A percentile compares a stretch with the other conserved stretches of the same genome.
Evolutionary conservation across 371 early-diverging fungal species (phyloP).

Genomic region (Rhizopus microsporus): DNA sequence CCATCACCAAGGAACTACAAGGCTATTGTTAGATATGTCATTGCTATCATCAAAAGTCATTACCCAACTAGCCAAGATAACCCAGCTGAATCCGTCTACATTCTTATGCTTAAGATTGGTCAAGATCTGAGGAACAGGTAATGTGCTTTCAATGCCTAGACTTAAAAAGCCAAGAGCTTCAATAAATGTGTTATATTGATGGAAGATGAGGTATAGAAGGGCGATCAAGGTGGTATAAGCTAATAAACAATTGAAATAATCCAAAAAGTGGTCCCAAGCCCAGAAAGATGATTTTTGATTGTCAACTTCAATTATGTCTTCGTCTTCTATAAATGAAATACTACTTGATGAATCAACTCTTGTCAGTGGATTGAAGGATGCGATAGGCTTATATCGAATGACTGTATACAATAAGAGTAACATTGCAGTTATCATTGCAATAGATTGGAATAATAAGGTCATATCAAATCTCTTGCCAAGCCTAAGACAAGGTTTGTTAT

Average conservation of each 20-base stretch:
- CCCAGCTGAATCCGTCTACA: conserved; percentile 58
- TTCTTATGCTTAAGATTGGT: conserved; percentile 54
- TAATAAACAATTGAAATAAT: conserved; percentile 54
- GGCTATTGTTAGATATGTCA: neutral
- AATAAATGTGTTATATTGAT: conserved; percentile 31
- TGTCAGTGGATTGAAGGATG: conserved; percentile 14
- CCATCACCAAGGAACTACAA: conserved; percentile 62
- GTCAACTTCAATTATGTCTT: conserved; percentile 4
- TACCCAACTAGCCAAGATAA: conserved; percentile 52
- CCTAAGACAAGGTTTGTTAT: conserved; percentile 25
- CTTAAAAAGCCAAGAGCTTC: conserved; percentile 45
- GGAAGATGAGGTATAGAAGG: conserved; percentile 39
- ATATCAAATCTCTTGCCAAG: conserved; percentile 60
- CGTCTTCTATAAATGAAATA: conserved; percentile 7
- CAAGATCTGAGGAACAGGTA: conserved; percentile 64
- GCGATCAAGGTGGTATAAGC: conserved; percentile 37
- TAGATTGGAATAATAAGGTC: conserved; percentile 60
- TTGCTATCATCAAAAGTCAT: neutral
- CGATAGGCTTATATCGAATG: conserved; percentile 25
- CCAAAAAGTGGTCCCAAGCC: conserved; percentile 41
- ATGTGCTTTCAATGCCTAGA: conserved; percentile 62
- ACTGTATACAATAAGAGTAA: conserved; percentile 53
- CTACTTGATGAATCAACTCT: conserved; percentile 11
- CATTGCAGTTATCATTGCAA: conserved; percentile 63
- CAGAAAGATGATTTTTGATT: conserved; percentile 27